Conservation (phyloP, 371 early-diverging fungal genomes). For the Mucor racemosus region DNA sequence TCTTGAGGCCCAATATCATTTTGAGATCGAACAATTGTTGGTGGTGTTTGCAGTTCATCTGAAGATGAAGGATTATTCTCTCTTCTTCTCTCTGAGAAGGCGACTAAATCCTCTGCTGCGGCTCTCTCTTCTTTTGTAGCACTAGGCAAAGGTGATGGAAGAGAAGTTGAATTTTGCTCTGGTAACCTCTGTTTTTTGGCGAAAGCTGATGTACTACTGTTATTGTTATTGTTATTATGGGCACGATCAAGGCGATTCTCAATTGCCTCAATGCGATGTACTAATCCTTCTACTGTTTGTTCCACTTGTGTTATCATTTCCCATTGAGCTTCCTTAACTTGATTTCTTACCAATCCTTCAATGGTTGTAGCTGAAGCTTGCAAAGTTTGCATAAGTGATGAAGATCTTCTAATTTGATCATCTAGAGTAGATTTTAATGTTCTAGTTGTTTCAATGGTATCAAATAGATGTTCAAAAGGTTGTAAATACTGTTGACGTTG, state of each 20-base stretch:
- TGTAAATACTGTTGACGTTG: constrained; percentile 58
- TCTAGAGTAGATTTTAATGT: constrained; percentile 70
- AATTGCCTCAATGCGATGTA: constrained; percentile 14
- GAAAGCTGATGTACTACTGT: not conserved
- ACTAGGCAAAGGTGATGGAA: constrained; percentile 28
- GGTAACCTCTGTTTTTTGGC: not conserved
- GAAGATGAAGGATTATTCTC: constrained; percentile 6
- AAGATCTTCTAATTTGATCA: constrained; percentile 79
- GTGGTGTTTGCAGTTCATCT: constrained; percentile 31
- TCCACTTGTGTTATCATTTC: constrained; percentile 49
- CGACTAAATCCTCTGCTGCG: constrained; percentile 28
- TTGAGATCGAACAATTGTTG: constrained; percentile 40
- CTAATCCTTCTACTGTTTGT: constrained; percentile 16
- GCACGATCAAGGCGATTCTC: constrained; percentile 9
- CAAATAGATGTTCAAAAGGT: constrained; percentile 65
- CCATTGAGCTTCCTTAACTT: constrained; percentile 78
- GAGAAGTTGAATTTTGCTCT: constrained; percentile 1
- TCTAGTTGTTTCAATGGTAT: constrained; percentile 64
- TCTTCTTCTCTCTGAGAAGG: constrained; percentile 24
- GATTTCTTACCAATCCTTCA: constrained; percentile 76
- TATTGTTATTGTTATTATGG: not conserved
- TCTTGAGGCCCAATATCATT: constrained; percentile 39
- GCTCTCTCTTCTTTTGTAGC: constrained; percentile 28
- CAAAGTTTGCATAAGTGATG: constrained; percentile 76
- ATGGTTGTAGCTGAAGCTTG: constrained; percentile 77